Percentiles rank a stretch among this genome's conserved stretches.
phyloP scores from a whole-genome alignment of 140 eudicot species.

The Anethum foeniculum region DNA sequence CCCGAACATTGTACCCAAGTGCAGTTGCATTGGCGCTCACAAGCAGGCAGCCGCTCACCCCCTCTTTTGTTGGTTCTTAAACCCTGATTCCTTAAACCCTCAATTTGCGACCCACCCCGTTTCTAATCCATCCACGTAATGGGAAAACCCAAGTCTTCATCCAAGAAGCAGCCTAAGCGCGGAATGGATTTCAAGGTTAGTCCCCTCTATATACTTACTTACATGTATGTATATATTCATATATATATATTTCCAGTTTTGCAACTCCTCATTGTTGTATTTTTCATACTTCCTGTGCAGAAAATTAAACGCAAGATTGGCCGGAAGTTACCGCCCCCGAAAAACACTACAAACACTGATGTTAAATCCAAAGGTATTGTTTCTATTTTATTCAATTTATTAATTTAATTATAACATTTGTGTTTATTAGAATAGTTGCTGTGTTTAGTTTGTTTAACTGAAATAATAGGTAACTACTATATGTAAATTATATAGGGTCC shows the following conservation, averaged over 20 bases:
- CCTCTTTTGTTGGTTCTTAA: background rate
- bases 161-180: constrained; percentile 63
- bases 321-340: constrained; percentile 80
- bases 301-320: constrained; percentile 84
- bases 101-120: too few relatives aligned
- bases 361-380: constrained; percentile 68
- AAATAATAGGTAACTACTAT: background rate
- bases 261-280: background rate
- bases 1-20: background rate
- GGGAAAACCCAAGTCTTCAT: constrained; percentile 65
- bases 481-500: background rate
- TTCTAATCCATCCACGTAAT: constrained; percentile 6
- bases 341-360: constrained; percentile 81
- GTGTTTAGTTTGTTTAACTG: background rate
- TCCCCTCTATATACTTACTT: background rate
- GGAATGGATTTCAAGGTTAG: constrained; percentile 85
- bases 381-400: background rate
- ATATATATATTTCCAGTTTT: background rate
- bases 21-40: too few relatives aligned
- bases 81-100: background rate
- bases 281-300: constrained; percentile 26
- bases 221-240: background rate
- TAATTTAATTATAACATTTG: too few relatives aligned
- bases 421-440: too few relatives aligned
- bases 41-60: too few relatives aligned